A percentile compares a stretch with the other conserved stretches of the same genome.
Conservation (phyloP, 2,329 filamentous ascomycete genomes). For the Aspergillus neoniger region DNA sequence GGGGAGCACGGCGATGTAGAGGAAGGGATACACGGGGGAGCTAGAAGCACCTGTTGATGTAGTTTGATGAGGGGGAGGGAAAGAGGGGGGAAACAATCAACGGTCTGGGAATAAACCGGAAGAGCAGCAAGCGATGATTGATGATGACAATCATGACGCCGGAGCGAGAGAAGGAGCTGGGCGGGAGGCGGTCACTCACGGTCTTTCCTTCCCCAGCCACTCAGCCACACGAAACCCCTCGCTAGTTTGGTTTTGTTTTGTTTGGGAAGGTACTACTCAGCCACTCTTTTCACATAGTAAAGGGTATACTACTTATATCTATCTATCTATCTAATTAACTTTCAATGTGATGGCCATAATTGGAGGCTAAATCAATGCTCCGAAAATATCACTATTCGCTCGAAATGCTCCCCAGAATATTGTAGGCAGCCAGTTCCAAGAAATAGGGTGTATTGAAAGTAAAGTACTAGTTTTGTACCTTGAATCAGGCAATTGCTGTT, state of each 20-base stretch:
- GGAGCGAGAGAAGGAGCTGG: conserved; percentile 15
- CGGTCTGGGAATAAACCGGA: conserved; percentile 5
- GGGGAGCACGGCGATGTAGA: not conserved
- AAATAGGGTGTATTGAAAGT: not conserved
- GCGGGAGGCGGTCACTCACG: conserved; percentile 22
- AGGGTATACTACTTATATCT: too few relatives aligned
- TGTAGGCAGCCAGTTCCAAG: not conserved
- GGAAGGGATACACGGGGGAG: conserved; percentile 1
- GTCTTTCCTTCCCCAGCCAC: not conserved
- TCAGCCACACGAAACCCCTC: not conserved
- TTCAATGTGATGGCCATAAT: not conserved
- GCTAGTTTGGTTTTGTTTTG: not conserved
- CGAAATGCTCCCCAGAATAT: too few relatives aligned
- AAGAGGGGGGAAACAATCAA: conserved; percentile 1
- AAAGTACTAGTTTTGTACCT: not conserved
- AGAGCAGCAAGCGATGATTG: conserved; percentile 16
- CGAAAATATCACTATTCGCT: not conserved
- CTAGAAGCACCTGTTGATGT: not conserved
- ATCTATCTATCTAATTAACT: too few relatives aligned
- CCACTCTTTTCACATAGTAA: not conserved
- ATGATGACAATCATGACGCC: conserved; percentile 23
- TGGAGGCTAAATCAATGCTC: not conserved
- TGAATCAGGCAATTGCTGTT: too few relatives aligned
- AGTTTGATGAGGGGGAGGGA: not conserved
- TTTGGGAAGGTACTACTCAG: not conserved